Base-by-base conservation (phyloP, 148 eudicot species). In the Vaccinium myrtillus region DNA sequence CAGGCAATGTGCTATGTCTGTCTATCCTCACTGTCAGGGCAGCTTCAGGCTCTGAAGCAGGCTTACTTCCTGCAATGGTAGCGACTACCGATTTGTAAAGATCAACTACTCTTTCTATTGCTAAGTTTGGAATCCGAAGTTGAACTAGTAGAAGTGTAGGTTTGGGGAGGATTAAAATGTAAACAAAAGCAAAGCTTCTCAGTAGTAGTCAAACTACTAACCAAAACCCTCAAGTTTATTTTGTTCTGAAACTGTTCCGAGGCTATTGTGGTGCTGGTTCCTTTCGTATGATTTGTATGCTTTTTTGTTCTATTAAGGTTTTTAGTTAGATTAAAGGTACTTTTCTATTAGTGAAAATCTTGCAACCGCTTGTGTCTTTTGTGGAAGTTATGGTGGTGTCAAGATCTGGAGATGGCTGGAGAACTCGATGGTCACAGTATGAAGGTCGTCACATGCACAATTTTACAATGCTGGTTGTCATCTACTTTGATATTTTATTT, bases 381-480 rank as follows among this genome's bases (percentile, higher is more conserved):
- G 14, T 78, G 65, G 59, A n/a, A 53, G 81, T 78, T 27, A 53
- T 51, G 63, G 67, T 30, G 27, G 79, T 76, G 36, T 76, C 56
- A 12, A 76, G 36, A 76, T 50, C 1, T 36, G 79, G 56, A 76
- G 32, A 76, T n/a, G 56, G 32, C 56, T 2, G 36, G 58, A 49
- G 79, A 50, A 49, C 30, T 21, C 23, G 56, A 76, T n/a, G 79
- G 56, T 32, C 49, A 78, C 55, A 32, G 49, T 8, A 39, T 55
- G 5, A 32, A 30, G 27, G 25, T 14, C 50, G 14, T 36, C 6
- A 25, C 56, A 25, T 1, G 11, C 46, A 1, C 21, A 73, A 32
- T 73, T 32, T 5, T 54, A 13, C 53, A 53, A 54, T 53, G 61
- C 12, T 54, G 39, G 63, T 54, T 18, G 8, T 27, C 23, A 27